phyloP scores from a whole-genome alignment of 148 eudicot genomes.

The Agrostemma githago region DNA sequence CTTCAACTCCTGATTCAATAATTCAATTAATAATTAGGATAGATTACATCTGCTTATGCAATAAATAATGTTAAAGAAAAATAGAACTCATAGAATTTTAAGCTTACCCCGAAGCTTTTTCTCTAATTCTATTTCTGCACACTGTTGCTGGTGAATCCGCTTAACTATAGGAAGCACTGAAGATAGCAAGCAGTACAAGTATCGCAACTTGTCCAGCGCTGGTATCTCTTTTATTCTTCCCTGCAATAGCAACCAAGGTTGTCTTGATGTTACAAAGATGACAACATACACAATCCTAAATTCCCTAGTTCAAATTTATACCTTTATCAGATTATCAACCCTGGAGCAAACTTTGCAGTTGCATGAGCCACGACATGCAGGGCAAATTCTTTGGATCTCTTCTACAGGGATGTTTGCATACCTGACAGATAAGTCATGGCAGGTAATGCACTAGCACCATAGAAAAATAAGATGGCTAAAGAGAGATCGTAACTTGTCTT shows the following conservation, averaged over 20 bases:
- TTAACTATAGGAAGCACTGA: constrained; percentile 88
- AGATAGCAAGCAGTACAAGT: constrained; percentile 70
- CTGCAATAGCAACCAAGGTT: constrained; percentile 34
- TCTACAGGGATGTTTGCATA: constrained; percentile 61
- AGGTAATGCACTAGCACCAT: constrained; percentile 13
- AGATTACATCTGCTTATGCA: background rate
- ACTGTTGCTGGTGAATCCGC: constrained; percentile 72
- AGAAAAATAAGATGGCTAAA: constrained; percentile 8
- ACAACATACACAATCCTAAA: background rate
- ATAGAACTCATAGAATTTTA: constrained; percentile 12
- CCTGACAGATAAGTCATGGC: constrained; percentile 35
- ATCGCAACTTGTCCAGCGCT: constrained; percentile 70
- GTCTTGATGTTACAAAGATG: background rate
- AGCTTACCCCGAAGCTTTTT: constrained; percentile 66
- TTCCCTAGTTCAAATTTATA: constrained; percentile 19
- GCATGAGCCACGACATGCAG: constrained; percentile 95
- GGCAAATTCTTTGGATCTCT: constrained; percentile 73
- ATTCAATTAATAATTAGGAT: constrained; percentile 7
- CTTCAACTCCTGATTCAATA: constrained; percentile 53
- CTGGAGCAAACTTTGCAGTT: constrained; percentile 80
- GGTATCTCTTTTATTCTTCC: constrained; percentile 79
- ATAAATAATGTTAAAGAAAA: background rate
- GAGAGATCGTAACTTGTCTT: constrained; percentile 24
- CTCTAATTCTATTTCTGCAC: constrained; percentile 81
- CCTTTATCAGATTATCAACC: constrained; percentile 82